Conservation (phyloP, 192 early-diverging fungal species). For the Backusella sp. region DNA sequence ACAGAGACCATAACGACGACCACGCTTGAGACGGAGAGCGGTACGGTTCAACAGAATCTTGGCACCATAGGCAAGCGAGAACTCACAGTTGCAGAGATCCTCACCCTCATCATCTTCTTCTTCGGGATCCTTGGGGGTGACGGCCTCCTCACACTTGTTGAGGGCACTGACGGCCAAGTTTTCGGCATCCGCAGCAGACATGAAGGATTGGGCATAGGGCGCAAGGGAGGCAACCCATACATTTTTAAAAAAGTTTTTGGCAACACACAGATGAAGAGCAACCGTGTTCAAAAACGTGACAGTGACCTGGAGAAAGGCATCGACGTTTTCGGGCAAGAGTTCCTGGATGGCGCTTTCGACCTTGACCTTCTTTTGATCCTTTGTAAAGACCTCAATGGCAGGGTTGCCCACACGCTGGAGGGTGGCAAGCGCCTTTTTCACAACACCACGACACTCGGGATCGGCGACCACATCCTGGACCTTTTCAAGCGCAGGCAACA, state of each 20-base stretch:
- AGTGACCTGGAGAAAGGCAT: conserved; percentile 46
- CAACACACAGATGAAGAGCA: conserved; percentile 56
- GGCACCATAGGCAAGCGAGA: conserved; percentile 82
- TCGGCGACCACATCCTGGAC: conserved; percentile 73
- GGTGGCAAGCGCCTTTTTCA: conserved; percentile 66
- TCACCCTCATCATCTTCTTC: conserved; percentile 56
- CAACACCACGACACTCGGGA: conserved; percentile 74
- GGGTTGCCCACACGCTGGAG: conserved; percentile 62
- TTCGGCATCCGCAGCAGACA: conserved; percentile 54
- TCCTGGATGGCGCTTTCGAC: conserved; percentile 50
- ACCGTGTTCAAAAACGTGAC: conserved; percentile 59
- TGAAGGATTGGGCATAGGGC: conserved; percentile 56
- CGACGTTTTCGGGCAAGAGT: conserved; percentile 54
- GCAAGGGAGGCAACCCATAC: conserved; percentile 63
- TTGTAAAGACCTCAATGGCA: conserved; percentile 51
- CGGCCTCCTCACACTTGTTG: conserved; percentile 44
- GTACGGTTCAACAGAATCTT: conserved; percentile 77
- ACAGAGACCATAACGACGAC: conserved; percentile 79
- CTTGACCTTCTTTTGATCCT: conserved; percentile 47
- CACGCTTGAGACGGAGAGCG: conserved; percentile 61
- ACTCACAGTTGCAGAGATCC: conserved; percentile 69
- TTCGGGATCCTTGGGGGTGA: conserved; percentile 34
- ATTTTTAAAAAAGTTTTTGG: conserved; percentile 61
- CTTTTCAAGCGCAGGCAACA: conserved; percentile 75
- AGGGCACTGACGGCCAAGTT: conserved; percentile 46